These are phyloP conservation scores for Mallotus japonicus DNA, from an alignment of 441 rosid species.

Conservation along the genomic window DNA sequence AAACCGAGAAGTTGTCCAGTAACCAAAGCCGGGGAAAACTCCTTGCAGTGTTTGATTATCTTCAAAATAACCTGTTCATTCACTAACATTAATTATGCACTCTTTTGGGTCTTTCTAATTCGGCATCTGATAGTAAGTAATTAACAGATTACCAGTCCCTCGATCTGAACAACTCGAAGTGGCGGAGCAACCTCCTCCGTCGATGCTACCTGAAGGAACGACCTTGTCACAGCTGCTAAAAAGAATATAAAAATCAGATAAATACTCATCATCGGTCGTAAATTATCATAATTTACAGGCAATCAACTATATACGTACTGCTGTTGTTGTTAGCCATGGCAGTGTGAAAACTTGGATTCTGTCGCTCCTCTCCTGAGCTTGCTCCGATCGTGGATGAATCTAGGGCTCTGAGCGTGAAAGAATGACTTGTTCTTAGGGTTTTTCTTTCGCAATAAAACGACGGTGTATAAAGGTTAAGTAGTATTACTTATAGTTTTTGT, in stretches of 20 bases:
- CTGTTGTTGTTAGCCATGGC: slow-evolving; percentile 2
- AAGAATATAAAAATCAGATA: not conserved
- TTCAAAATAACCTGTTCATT: slow-evolving; percentile 64
- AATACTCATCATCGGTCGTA: not conserved
- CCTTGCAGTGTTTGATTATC: slow-evolving; percentile 96
- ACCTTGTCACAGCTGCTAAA: slow-evolving; percentile 40
- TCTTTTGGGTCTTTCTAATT: not conserved
- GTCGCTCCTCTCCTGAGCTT: no score
- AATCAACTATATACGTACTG: not conserved
- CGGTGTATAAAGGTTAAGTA: no score
- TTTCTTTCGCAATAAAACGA: no score
- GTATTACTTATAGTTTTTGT: no score
- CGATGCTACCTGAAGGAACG: slow-evolving; percentile 80
- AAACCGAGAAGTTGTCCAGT: slow-evolving; percentile 96
- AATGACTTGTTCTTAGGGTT: no score
- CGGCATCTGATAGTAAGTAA: not conserved
- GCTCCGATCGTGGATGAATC: no score
- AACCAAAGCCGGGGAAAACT: slow-evolving; percentile 84
- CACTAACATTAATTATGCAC: not conserved
- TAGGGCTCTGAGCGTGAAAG: no score
- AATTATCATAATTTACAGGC: not conserved
- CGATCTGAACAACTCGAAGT: slow-evolving; percentile 95
- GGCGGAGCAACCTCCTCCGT: slow-evolving; percentile 84
- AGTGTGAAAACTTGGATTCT: no score
- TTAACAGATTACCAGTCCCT: slow-evolving; percentile 62